Base-by-base conservation (phyloP, 257 asterid species). In the Henckelia pumila region DNA sequence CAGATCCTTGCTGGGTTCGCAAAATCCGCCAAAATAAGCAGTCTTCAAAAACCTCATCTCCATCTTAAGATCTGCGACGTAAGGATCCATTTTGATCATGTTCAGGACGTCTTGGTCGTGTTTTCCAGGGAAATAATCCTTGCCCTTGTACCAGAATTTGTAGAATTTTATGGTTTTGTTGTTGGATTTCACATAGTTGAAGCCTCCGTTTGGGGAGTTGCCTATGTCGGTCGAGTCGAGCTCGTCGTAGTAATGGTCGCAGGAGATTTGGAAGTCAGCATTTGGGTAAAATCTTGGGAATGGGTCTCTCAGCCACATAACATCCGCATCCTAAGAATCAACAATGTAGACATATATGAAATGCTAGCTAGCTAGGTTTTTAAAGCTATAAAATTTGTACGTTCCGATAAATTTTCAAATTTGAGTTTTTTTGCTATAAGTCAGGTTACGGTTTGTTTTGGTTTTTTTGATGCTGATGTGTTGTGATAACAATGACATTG, bases 281-380 rank as follows among this genome's bases (percentile, higher is more conserved):
- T 84, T 82, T 0, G 78, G 37, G 33, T 84, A 69, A 60, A 88
- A 86, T 53, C 67, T 78, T 44, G 21, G n/a, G 24, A 88, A 81
- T 30, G 96, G 96, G 66, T 84, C 63, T 35, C 94, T 72, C 22
- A 86, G 63, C 94, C 96, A 88, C 85, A 88, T 69, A 21, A 88
- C 75, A 57, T 88, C 96, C 2, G 84, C 87, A 75, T 88, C 92
- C 94, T 88, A 72, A 9, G 3, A 5, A 9, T 35, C 44, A 28
- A 28, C 4, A 28, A 35, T 28, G 30, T 0, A 28, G 3, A n/a
- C n/a, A n/a, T n/a, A n/a, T n/a, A n/a, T n/a, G n/a, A n/a, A n/a
- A n/a, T n/a, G n/a, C n/a, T n/a, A n/a, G n/a, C n/a, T n/a, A n/a
- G n/a, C n/a, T n/a, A n/a, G n/a, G n/a, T n/a, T n/a, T n/a, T n/a